Percentiles rank a stretch among this genome's conserved stretches.
Conservation (phyloP, 2,329 filamentous ascomycete species). For the Bipolaris gigantea region DNA sequence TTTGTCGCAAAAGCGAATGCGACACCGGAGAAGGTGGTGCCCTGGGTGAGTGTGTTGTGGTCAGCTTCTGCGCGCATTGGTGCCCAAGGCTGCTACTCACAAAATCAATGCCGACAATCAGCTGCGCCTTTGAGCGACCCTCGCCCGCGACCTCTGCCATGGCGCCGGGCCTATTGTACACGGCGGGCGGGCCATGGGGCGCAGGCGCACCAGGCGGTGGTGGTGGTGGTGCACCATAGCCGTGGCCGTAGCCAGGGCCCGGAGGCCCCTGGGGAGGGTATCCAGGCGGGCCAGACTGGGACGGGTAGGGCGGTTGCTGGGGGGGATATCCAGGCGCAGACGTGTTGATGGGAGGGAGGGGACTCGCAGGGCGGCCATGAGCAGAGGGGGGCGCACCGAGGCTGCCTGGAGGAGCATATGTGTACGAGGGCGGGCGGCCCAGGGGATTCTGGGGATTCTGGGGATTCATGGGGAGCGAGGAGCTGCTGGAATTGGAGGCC, state of each 20-base stretch:
- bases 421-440: constrained; percentile 66
- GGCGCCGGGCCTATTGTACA: constrained; percentile 37
- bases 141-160: constrained; percentile 78
- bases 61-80: constrained; percentile 36
- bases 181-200: constrained; percentile 36
- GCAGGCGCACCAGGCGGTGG: constrained; percentile 33
- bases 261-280: constrained; percentile 45
- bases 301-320: constrained; percentile 46
- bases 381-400: constrained; percentile 41
- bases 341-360: constrained; percentile 60
- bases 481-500: constrained; percentile 44
- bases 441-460: constrained; percentile 58
- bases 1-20: constrained; percentile 93
- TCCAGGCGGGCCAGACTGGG: constrained; percentile 45
- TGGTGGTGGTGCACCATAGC: constrained; percentile 33
- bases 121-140: constrained; percentile 88
- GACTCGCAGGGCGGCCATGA: constrained; percentile 55
- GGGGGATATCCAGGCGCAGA: constrained; percentile 50
- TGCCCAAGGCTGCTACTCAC: constrained; percentile 54
- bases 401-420: constrained; percentile 52
- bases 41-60: constrained; percentile 54
- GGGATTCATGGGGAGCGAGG: constrained; percentile 57
- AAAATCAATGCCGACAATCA: constrained; percentile 99
- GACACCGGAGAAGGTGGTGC: constrained; percentile 96
- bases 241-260: constrained; percentile 32